Percentiles rank a stretch among this genome's conserved stretches.
Evolutionary conservation across 108 stramenopile genomes (phyloP).

Genomic region (Aurantiochytrium sp.): DNA sequence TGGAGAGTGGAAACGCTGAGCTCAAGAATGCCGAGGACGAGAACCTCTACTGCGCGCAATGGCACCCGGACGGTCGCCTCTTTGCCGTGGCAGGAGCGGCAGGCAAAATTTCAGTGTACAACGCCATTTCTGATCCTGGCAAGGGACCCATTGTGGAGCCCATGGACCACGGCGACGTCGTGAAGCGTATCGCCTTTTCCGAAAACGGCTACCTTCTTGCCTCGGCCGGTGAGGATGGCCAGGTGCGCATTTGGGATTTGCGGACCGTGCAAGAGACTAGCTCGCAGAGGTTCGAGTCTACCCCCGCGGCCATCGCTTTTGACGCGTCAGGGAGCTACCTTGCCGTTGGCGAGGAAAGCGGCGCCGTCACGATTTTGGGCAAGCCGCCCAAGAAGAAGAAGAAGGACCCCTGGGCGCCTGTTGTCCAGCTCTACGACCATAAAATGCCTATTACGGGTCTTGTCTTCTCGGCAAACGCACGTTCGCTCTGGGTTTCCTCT

Average conservation of each 20-base stretch:
- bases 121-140: constrained; percentile 40
- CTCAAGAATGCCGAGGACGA: constrained; percentile 8
- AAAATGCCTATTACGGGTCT: not conserved
- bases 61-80: not conserved
- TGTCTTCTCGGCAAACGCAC: not conserved
- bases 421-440: not conserved
- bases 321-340: not conserved
- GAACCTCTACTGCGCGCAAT: not conserved
- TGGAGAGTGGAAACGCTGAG: not conserved
- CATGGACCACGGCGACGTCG: constrained; percentile 53
- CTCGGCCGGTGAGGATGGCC: constrained; percentile 36
- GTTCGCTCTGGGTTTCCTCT: not conserved
- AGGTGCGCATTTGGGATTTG: constrained; percentile 68
- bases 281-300: constrained; percentile 32
- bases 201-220: constrained; percentile 80
- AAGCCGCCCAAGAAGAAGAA: constrained; percentile 11
- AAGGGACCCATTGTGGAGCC: constrained; percentile 67
- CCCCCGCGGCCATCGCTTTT: not conserved
- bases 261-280: constrained; percentile 33
- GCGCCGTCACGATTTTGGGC: not conserved
- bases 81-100: not conserved
- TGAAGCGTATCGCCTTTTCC: constrained; percentile 60
- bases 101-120: not conserved
- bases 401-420: not conserved
- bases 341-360: not conserved